Conservation (phyloP, 192 early-diverging fungal genomes). For the Gaertneriomyces sp. region DNA sequence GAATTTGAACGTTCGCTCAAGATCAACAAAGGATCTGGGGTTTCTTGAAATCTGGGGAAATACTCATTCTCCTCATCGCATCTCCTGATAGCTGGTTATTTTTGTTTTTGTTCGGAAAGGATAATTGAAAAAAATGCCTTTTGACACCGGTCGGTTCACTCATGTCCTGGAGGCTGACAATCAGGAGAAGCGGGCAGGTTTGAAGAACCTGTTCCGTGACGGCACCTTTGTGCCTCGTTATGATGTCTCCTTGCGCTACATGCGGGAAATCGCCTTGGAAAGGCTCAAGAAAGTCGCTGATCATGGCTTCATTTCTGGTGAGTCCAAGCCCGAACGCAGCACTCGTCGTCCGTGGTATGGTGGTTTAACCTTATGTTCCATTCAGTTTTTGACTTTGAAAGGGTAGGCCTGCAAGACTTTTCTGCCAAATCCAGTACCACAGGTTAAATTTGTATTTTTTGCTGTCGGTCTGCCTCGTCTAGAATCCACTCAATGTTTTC, state of each 20-base stretch:
- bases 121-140: constrained; percentile 1
- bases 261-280: constrained; percentile 61
- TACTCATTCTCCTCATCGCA: no score
- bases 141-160: constrained; percentile 29
- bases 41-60: no score
- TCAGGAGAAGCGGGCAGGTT: constrained; percentile 30
- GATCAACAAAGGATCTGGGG: no score
- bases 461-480: not conserved
- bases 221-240: constrained; percentile 54
- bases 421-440: not conserved
- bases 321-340: not conserved
- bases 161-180: constrained; percentile 38
- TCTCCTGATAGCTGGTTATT: no score
- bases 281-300: constrained; percentile 41
- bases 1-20: no score
- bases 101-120: no score
- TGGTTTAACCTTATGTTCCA: not conserved
- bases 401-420: constrained; percentile 9
- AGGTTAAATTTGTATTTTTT: no score
- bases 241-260: constrained; percentile 55
- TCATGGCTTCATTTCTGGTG: constrained; percentile 20
- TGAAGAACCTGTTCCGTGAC: constrained; percentile 27
- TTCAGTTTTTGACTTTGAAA: constrained; percentile 54
- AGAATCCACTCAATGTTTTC: constrained; percentile 35
- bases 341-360: no score